These are phyloP conservation scores for Tetrahymena malaccensis DNA, from an alignment of 73 alveolate genomes.

Conservation along the genomic window DNA sequence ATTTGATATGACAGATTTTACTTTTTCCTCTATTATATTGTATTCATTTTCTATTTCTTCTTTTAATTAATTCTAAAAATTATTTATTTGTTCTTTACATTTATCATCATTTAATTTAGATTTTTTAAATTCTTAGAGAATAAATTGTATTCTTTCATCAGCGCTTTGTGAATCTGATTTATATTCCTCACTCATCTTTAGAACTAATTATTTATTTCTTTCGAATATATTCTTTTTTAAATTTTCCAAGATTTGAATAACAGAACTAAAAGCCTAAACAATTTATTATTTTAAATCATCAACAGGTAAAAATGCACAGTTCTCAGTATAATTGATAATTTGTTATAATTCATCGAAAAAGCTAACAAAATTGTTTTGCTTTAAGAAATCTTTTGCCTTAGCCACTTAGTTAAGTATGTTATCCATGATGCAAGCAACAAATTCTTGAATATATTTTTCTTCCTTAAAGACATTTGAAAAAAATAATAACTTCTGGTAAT, in stretches of 20 bases:
- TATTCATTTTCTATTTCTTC: not conserved
- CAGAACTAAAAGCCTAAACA: not conserved
- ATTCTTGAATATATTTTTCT: not conserved
- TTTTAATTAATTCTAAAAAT: not conserved
- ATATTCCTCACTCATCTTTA: too few species aligned
- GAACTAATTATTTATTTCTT: too few species aligned
- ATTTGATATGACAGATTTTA: not conserved
- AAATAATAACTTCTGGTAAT: not conserved
- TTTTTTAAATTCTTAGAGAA: not conserved
- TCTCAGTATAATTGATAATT: not conserved
- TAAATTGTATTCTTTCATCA: not conserved
- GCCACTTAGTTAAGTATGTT: not conserved
- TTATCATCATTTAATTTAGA: not conserved
- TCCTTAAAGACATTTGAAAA: not conserved
- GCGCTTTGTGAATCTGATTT: not conserved
- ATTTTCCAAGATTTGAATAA: not conserved
- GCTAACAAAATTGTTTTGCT: not conserved
- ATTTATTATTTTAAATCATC: not conserved
- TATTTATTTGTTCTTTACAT: not conserved
- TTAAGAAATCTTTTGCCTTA: not conserved
- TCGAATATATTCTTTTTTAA: not conserved
- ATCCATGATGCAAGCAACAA: not conserved
- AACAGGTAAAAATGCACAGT: not conserved
- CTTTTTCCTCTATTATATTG: not conserved
- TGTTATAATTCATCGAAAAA: not conserved